Conservation (phyloP, 331 rosid genomes). For the Phaseolus coccineus region DNA sequence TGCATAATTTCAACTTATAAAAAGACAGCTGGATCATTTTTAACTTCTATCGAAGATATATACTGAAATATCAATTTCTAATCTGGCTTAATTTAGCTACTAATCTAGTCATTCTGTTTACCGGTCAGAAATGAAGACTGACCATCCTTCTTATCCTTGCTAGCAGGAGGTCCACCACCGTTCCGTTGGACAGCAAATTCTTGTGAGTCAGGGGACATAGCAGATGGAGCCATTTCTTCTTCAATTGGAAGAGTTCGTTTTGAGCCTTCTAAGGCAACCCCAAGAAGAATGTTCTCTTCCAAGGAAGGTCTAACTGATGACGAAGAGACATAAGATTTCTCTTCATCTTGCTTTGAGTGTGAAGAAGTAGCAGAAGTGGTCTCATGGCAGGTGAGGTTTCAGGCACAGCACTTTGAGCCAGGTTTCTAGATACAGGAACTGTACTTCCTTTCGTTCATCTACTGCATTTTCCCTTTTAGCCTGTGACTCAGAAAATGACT, state of each 20-base stretch:
- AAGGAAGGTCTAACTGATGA: slow-evolving; percentile 58
- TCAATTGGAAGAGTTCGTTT: slow-evolving; percentile 96
- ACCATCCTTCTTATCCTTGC: slow-evolving; percentile 71
- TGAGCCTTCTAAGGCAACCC: slow-evolving; percentile 93
- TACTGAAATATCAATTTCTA: slow-evolving; percentile 37
- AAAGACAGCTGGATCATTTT: slow-evolving; percentile 77
- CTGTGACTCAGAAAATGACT: slow-evolving; percentile 53
- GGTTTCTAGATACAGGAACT: slow-evolving; percentile 50
- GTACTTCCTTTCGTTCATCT: slow-evolving; percentile 52
- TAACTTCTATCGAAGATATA: slow-evolving; percentile 37
- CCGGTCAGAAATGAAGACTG: slow-evolving; percentile 57
- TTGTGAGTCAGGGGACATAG: slow-evolving; percentile 59
- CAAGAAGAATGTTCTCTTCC: slow-evolving; percentile 93
- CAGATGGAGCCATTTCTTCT: slow-evolving; percentile 64
- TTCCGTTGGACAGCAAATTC: slow-evolving; percentile 66
- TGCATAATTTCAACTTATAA: slow-evolving; percentile 74
- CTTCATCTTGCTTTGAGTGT: slow-evolving; percentile 70
- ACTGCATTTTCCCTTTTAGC: slow-evolving; percentile 57
- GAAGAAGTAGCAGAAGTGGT: slow-evolving; percentile 42
- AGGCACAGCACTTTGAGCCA: slow-evolving; percentile 40
- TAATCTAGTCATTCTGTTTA: slow-evolving; percentile 52
- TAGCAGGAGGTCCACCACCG: slow-evolving; percentile 57
- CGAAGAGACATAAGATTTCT: slow-evolving; percentile 53
- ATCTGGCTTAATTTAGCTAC: slow-evolving; percentile 39
- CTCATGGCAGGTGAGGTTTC: slow-evolving; percentile 50